These are phyloP conservation scores for Posidonia oceanica DNA, from an alignment of 116 monocot genomes.

Conservation along the genomic window DNA sequence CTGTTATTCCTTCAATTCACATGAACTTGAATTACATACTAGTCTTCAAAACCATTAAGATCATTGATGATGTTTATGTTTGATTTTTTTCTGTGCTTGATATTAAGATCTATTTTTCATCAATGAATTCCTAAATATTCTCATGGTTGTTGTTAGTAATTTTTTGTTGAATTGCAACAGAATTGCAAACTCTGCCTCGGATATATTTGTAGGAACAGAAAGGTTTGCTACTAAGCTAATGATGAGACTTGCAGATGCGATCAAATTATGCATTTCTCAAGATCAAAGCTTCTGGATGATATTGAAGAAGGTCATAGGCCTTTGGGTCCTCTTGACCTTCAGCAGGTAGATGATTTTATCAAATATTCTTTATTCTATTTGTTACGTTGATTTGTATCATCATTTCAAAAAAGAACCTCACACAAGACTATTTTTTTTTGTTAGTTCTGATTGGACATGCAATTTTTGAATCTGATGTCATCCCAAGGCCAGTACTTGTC, in stretches of 20 bases:
- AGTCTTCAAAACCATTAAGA: too few relatives aligned
- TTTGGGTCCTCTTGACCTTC: conserved; percentile 79
- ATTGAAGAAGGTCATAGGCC: conserved; percentile 75
- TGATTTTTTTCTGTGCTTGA: neutral
- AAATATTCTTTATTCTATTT: neutral
- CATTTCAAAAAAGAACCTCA: too few relatives aligned
- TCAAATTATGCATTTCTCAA: conserved; percentile 77
- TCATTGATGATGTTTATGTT: too few relatives aligned
- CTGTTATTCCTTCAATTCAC: too few relatives aligned
- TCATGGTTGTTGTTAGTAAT: conserved; percentile 30
- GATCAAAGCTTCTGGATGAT: conserved; percentile 94
- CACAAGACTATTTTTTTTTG: neutral
- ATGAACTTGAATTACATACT: too few relatives aligned
- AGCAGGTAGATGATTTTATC: conserved; percentile 38
- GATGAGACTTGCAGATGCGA: conserved; percentile 84
- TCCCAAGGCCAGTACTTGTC: conserved; percentile 77
- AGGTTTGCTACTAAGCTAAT: conserved; percentile 78
- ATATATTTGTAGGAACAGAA: conserved; percentile 92
- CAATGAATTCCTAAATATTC: neutral
- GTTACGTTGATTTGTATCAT: neutral
- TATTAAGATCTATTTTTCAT: neutral
- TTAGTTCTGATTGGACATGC: conserved; percentile 97
- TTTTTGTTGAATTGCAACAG: conserved; percentile 65
- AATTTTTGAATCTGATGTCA: conserved; percentile 75
- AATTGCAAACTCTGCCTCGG: conserved; percentile 65